These are phyloP conservation scores for Batrachochytrium dendrobatidis DNA, from an alignment of 371 early-diverging fungal genomes.

Conservation along the genomic window DNA sequence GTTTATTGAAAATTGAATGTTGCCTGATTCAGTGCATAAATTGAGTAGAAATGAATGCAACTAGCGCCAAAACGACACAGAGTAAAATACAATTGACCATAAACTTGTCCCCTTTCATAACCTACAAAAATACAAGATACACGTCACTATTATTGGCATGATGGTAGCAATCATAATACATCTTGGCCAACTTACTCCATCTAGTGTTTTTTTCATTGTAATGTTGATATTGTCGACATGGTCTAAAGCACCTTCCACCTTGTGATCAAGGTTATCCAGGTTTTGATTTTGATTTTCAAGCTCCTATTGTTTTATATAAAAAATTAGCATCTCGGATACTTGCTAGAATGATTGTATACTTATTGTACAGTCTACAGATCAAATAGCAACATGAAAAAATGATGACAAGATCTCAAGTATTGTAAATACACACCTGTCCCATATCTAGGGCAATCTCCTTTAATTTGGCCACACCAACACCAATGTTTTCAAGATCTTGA, in stretches of 20 bases:
- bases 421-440: conserved; percentile 29
- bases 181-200: conserved; percentile 34
- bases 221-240: conserved; percentile 49
- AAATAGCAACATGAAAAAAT: neutral
- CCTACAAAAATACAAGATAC: conserved; percentile 20
- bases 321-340: too few relatives aligned
- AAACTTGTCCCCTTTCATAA: conserved; percentile 57
- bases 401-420: too few relatives aligned
- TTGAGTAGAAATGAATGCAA: conserved; percentile 42
- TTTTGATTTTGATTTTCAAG: conserved; percentile 45
- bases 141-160: neutral
- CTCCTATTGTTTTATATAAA: conserved; percentile 27
- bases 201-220: conserved; percentile 43
- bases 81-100: conserved; percentile 50
- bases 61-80: conserved; percentile 42
- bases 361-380: too few relatives aligned
- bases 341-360: too few relatives aligned
- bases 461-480: conserved; percentile 36
- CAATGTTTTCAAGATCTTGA: conserved; percentile 42
- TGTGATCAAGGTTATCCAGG: conserved; percentile 38
- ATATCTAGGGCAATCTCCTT: conserved; percentile 48
- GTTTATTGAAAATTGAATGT: too few relatives aligned
- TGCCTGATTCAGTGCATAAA: conserved; percentile 21
- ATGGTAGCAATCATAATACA: neutral
- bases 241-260: conserved; percentile 45